Percentiles rank a stretch among this genome's conserved stretches.
Evolutionary conservation across 1,284 basidiomycete genomes (phyloP).

Genomic region (Moesziomyces sp.): DNA sequence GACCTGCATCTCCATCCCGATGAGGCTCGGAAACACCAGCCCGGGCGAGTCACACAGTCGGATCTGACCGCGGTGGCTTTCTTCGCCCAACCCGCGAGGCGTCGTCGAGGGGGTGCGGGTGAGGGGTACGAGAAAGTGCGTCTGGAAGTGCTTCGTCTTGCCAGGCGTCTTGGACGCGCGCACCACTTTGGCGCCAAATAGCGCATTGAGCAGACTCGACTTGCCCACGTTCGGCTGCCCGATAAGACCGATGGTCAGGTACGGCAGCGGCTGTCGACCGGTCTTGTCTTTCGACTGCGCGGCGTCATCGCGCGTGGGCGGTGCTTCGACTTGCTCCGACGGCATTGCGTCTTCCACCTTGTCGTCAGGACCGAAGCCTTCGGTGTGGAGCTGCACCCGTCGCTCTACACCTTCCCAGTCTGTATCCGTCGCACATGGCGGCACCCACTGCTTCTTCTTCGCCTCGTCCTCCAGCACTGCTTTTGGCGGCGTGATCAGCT

Average conservation of each 20-base stretch:
- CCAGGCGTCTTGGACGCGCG: constrained; percentile 88
- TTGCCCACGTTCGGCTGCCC: constrained; percentile 94
- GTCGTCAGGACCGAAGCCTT: constrained; percentile 10
- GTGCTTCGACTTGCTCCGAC: background rate
- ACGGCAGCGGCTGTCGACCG: constrained; percentile 33
- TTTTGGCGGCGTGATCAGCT: constrained; percentile 78
- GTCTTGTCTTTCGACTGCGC: constrained; percentile 3
- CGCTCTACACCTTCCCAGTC: constrained; percentile 52
- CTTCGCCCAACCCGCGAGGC: constrained; percentile 46
- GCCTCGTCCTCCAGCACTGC: constrained; percentile 72
- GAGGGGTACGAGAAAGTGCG: constrained; percentile 83
- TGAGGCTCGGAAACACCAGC: constrained; percentile 75
- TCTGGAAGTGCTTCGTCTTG: constrained; percentile 95
- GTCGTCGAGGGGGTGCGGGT: constrained; percentile 76
- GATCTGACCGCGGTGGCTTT: constrained; percentile 34
- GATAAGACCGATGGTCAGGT: constrained; percentile 53
- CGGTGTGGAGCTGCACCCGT: constrained; percentile 38
- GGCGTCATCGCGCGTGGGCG: background rate
- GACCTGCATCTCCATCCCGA: constrained; percentile 71
- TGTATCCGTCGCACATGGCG: constrained; percentile 66
- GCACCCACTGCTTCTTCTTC: constrained; percentile 76
- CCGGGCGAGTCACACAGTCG: constrained; percentile 50
- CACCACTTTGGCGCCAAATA: constrained; percentile 84
- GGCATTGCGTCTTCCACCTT: background rate
- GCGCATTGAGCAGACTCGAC: constrained; percentile 86